Evolutionary conservation across 2,329 filamentous ascomycete species (phyloP), one percentile per base, ranked within the genome.

Genomic region (Thielaviopsis cerberus): DNA sequence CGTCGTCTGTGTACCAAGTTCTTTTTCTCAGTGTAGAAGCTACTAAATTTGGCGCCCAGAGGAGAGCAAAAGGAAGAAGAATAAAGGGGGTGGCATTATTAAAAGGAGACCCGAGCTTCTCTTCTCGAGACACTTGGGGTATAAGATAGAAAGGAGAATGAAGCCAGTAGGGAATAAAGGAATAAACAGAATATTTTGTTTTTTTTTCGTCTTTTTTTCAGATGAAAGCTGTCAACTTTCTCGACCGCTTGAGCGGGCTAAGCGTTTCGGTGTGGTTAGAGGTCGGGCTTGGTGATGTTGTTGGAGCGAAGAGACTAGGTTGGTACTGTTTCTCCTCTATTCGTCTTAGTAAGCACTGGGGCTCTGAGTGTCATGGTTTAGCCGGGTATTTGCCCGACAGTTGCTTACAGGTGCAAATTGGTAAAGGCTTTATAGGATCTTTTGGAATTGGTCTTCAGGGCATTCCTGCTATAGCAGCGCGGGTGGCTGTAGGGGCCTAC

Each of bases 191-290:
- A 30, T 11, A 11, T 11, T 30, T 30, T 30, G 27, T 30, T 30
- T 30, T 30, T 30, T 6, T 6, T 6, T 30, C 5, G 27, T 30
- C 5, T 30, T 30, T 6, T 30, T 50, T 55, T 55, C 54, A 55
- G 54, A 55, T 41, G 54, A 55, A 55, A 55, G 54, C 54, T 55
- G 54, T 55, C 54, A 55, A 55, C 17, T 50, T 25, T 51, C 15
- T 17, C 15, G 7, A 4, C 41, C 41, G 8, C 41, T 48, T 22
- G 41, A 8, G 41, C 3, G 8, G 41, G 8, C 22, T 22, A 48
- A 48, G n/a, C n/a, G 41, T 48, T n/a, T 48, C 41, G 41, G 22
- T 48, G 22, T 4, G 41, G 41, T 48, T 22, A 48, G 41, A 48
- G 41, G 41, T 48, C 41, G 20, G n/a, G 17, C 15, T 17, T 48